A percentile compares a stretch with the other conserved stretches of the same genome.
Evolutionary conservation across 306 rosid species (phyloP).

Genomic region (Acacia crassicarpa): DNA sequence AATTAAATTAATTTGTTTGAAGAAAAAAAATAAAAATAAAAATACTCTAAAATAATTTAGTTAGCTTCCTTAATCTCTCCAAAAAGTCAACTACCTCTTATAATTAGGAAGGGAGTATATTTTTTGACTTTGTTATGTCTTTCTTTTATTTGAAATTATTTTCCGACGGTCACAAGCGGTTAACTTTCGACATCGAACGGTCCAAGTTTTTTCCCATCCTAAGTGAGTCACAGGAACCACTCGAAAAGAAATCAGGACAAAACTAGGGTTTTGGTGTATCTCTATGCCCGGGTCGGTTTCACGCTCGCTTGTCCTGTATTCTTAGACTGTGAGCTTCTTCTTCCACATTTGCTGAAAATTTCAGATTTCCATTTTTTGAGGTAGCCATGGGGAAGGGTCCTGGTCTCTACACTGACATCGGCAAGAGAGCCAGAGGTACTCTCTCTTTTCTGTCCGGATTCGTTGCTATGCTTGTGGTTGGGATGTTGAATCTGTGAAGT

Average conservation of each 20-base stretch:
- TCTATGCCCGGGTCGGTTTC: background rate
- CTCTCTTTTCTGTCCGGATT: background rate
- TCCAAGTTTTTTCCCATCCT: background rate
- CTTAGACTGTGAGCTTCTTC: background rate
- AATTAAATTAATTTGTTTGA: too few species aligned
- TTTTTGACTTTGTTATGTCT: too few species aligned
- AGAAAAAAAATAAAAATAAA: too few species aligned
- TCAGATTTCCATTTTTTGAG: constrained; percentile 35
- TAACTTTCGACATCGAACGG: constrained; percentile 44
- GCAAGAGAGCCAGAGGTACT: constrained; percentile 81
- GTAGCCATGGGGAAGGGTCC: constrained; percentile 84
- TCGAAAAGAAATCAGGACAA: constrained; percentile 27
- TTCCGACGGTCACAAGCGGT: constrained; percentile 20
- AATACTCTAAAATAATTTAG: too few species aligned
- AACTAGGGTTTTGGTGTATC: constrained; percentile 47
- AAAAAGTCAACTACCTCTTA: too few species aligned
- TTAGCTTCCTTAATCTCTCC: too few species aligned
- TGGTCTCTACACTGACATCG: constrained; percentile 93
- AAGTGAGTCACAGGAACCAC: constrained; percentile 9
- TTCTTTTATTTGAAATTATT: background rate
- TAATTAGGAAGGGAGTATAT: too few species aligned
- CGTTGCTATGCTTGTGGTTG: background rate
- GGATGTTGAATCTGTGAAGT: background rate
- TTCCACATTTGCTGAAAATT: background rate
- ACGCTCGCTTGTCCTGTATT: background rate